A percentile compares a stretch with the other conserved stretches of the same genome.
Evolutionary conservation across 306 rosid genomes (phyloP).

Genomic region (Vigna unguiculata): DNA sequence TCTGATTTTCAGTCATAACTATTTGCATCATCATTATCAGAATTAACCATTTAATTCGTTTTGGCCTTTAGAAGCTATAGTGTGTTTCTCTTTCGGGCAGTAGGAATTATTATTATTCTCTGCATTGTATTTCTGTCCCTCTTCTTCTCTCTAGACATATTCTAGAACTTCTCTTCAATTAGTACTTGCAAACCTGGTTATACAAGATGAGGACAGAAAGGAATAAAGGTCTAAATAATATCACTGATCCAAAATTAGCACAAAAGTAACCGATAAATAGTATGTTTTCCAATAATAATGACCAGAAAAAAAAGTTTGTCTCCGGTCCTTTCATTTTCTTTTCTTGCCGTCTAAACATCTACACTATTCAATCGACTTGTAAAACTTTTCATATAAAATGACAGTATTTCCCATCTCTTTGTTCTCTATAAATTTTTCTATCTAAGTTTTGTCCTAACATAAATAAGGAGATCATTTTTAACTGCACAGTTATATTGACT

Average conservation of each 20-base stretch:
- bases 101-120: conserved; percentile 43
- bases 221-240: conserved; percentile 32
- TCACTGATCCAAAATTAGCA: not conserved
- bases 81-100: conserved; percentile 19
- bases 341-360: conserved; percentile 74
- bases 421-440: conserved; percentile 64
- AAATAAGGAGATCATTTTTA: conserved; percentile 65
- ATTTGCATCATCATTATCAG: conserved; percentile 44
- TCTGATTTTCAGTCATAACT: conserved; percentile 48
- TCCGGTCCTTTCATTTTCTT: conserved; percentile 59
- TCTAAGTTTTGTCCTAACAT: conserved; percentile 79
- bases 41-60: conserved; percentile 32
- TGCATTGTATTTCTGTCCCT: too few relatives aligned
- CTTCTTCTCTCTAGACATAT: conserved; percentile 59
- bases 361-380: conserved; percentile 60
- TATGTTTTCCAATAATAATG: not conserved
- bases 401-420: conserved; percentile 66
- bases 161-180: conserved; percentile 67
- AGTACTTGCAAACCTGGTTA: conserved; percentile 67
- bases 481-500: conserved; percentile 40
- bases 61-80: conserved; percentile 38
- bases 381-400: conserved; percentile 83
- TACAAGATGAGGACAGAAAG: conserved; percentile 36
- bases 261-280: not conserved
- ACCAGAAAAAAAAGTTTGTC: conserved; percentile 68